These are phyloP conservation scores for Candida freyschussii DNA, from an alignment of 1,139 yeast species.

Conservation along the genomic window DNA sequence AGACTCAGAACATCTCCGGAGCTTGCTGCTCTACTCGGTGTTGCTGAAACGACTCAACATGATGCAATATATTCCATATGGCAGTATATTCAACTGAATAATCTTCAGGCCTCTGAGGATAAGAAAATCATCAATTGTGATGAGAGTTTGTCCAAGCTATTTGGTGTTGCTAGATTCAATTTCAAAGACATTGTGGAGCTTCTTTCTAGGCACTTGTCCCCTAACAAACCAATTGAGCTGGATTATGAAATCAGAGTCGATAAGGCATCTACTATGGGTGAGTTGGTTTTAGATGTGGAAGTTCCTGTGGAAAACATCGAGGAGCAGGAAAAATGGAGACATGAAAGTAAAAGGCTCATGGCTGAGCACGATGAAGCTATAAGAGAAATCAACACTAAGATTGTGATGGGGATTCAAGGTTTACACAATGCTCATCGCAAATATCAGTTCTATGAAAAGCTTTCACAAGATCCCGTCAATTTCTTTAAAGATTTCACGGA, in stretches of 20 bases:
- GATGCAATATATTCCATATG: conserved; percentile 81
- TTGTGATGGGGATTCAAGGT: conserved; percentile 58
- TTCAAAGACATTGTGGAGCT: conserved; percentile 74
- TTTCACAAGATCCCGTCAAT: conserved; percentile 71
- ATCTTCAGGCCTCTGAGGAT: conserved; percentile 54
- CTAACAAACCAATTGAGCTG: conserved; percentile 73
- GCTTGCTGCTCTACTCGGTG: conserved; percentile 68
- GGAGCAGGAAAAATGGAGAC: conserved; percentile 37
- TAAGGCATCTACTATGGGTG: conserved; percentile 76
- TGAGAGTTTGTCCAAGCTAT: conserved; percentile 53
- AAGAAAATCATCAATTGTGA: conserved; percentile 64
- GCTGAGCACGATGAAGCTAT: conserved; percentile 46
- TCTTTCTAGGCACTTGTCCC: conserved; percentile 58
- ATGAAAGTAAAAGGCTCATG: conserved; percentile 34
- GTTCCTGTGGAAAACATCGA: conserved; percentile 50
- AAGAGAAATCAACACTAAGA: conserved; percentile 53
- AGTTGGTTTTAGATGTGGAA: conserved; percentile 68
- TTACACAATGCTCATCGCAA: conserved; percentile 61
- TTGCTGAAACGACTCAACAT: conserved; percentile 75
- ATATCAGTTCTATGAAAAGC: conserved; percentile 66
- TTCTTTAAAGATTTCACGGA: conserved; percentile 71
- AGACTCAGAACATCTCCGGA: conserved; percentile 60
- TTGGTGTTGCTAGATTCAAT: conserved; percentile 43
- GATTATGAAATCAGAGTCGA: conserved; percentile 75
- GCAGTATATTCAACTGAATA: conserved; percentile 80